These are phyloP conservation scores for Tylopilus cervinicoccineus DNA, from an alignment of 768 basidiomycete genomes.

Conservation along the genomic window DNA sequence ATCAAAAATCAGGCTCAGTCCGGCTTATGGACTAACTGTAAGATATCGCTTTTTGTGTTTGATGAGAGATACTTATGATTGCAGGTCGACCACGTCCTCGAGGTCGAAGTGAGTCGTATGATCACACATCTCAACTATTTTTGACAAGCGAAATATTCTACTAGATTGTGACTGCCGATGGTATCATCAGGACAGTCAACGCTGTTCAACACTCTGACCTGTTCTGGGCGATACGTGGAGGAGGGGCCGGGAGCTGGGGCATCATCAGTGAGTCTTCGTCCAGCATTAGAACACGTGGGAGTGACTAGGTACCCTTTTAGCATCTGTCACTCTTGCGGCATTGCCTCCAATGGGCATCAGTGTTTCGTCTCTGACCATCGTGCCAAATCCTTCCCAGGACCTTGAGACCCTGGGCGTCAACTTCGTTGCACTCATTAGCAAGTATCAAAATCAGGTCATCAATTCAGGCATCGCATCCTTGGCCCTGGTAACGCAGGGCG, in stretches of 20 bases:
- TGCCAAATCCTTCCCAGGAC: conserved; percentile 12
- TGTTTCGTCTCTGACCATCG: conserved; percentile 6
- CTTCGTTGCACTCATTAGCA: conserved; percentile 17
- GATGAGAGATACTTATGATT: not conserved
- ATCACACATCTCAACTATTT: not conserved
- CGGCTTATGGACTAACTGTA: conserved; percentile 17
- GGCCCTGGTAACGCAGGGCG: not conserved
- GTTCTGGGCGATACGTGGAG: conserved; percentile 53
- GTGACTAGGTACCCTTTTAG: not conserved
- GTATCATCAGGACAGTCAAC: conserved; percentile 37
- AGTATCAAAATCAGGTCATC: conserved; percentile 10
- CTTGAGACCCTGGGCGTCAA: conserved; percentile 4
- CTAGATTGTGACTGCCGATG: conserved; percentile 39
- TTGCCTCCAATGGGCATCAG: conserved; percentile 7
- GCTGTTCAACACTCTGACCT: conserved; percentile 39
- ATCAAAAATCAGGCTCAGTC: not conserved
- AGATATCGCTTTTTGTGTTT: not conserved
- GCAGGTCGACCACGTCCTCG: conserved; percentile 44
- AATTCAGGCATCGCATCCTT: conserved; percentile 7
- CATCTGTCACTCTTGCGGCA: conserved; percentile 14
- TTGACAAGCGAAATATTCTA: not conserved
- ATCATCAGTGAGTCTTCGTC: conserved; percentile 30
- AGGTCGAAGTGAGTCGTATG: conserved; percentile 30
- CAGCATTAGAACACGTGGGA: not conserved
- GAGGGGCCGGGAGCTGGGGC: conserved; percentile 48